phyloP scores from a whole-genome alignment of 257 asterid species.

The Parsonsia alboflavescens region DNA sequence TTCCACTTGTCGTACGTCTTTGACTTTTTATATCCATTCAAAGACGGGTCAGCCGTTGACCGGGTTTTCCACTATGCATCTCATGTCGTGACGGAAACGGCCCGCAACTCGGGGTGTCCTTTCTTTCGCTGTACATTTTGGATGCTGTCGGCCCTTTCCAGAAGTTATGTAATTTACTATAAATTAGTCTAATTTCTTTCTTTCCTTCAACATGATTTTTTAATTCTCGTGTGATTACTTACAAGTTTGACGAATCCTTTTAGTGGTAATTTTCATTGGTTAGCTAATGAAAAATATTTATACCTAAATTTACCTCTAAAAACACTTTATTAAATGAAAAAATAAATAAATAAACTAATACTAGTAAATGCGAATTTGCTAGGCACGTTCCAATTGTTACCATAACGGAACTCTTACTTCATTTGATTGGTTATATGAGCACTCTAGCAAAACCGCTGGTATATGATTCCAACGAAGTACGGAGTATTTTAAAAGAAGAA shows the following conservation, averaged over 20 bases:
- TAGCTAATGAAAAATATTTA: too few species aligned
- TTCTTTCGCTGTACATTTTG: background rate
- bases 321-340: too few species aligned
- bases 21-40: background rate
- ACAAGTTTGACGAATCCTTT: too few species aligned
- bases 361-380: too few species aligned
- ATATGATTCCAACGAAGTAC: too few species aligned
- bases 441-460: too few species aligned
- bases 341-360: too few species aligned
- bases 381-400: too few species aligned
- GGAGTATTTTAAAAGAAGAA: background rate
- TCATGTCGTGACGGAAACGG: slow-evolving; percentile 21
- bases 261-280: too few species aligned
- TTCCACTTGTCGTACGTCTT: background rate
- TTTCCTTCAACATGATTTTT: background rate
- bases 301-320: too few species aligned
- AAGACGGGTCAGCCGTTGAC: slow-evolving; percentile 13
- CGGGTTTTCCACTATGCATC: background rate
- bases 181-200: background rate
- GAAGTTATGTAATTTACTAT: background rate
- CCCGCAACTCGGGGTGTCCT: background rate
- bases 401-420: too few species aligned
- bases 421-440: too few species aligned
- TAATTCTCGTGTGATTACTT: background rate
- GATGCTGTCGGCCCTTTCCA: background rate